Percentiles rank a stretch among this genome's conserved stretches.
Conservation (phyloP, 495 filamentous ascomycete genomes). For the Neurospora sp. region DNA sequence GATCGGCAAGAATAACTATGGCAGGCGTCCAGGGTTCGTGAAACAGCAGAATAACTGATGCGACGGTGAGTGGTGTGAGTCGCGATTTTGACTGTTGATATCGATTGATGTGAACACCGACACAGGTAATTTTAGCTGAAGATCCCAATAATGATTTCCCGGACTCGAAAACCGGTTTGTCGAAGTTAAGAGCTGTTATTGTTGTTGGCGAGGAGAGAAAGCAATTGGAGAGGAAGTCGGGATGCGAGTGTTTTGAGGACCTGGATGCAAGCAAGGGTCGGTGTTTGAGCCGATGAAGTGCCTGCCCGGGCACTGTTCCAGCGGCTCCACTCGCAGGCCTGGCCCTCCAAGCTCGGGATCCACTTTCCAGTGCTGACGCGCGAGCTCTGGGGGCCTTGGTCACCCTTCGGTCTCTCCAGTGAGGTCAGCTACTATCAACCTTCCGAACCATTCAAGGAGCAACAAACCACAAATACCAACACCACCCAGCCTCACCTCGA, state of each 20-base stretch:
- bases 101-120: neutral
- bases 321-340: neutral
- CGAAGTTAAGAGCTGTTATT: neutral
- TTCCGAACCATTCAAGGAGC: neutral
- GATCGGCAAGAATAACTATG: neutral
- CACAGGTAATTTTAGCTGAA: neutral
- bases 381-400: neutral
- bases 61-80: neutral
- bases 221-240: neutral
- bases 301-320: neutral
- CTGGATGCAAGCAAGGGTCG: neutral
- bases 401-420: neutral
- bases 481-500: neutral
- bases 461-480: neutral
- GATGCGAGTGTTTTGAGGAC: neutral
- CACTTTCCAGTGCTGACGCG: neutral
- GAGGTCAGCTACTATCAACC: neutral
- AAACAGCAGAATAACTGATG: neutral
- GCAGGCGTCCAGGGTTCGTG: neutral
- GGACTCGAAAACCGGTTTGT: neutral
- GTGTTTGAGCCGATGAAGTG: neutral
- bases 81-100: neutral
- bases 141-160: neutral
- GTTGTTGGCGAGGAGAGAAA: neutral
- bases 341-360: neutral